phyloP scores from a whole-genome alignment of 805 yeast genomes.

The Zygosaccharomyces kombuchaensis region DNA sequence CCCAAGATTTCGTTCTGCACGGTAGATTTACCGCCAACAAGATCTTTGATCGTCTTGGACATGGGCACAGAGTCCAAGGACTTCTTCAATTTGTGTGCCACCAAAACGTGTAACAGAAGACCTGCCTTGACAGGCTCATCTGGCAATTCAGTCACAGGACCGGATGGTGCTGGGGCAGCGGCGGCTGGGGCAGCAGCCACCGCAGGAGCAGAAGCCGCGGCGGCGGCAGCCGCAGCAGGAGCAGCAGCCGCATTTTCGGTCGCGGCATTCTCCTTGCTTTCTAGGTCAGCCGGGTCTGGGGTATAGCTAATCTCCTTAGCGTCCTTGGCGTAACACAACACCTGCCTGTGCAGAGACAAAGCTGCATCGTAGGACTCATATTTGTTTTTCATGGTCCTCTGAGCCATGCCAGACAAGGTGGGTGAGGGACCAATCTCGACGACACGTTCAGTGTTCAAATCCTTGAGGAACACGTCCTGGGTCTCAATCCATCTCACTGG shows the following conservation, averaged over 20 bases:
- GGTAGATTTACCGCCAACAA: conserved; percentile 98
- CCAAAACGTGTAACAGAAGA: conserved; percentile 78
- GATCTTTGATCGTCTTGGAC: conserved; percentile 91
- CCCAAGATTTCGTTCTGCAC: conserved; percentile 98
- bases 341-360: conserved; percentile 77
- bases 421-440: conserved; percentile 99
- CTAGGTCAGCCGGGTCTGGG: conserved; percentile 58
- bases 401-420: conserved; percentile 97
- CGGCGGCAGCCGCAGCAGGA: conserved; percentile 40
- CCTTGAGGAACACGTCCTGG: conserved; percentile 93
- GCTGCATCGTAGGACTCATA: conserved; percentile 99
- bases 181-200: conserved; percentile 57
- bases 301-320: conserved; percentile 95
- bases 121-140: conserved; percentile 89
- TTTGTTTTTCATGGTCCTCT: conserved; percentile 86
- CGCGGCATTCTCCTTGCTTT: conserved; percentile 30
- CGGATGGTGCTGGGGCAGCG: conserved; percentile 56
- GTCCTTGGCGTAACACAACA: conserved; percentile 91
- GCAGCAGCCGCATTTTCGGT: conserved; percentile 27
- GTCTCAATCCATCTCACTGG: conserved; percentile 99
- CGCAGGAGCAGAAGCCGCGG: conserved; percentile 54
- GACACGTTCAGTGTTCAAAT: conserved; percentile 92
- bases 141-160: conserved; percentile 76
- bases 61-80: conserved; percentile 78
- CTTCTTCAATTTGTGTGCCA: conserved; percentile 94